A percentile compares a stretch with the other conserved stretches of the same genome.
These are phyloP conservation scores for Annona cherimola DNA, from an alignment of 164 flowering plant species.

Conservation along the genomic window DNA sequence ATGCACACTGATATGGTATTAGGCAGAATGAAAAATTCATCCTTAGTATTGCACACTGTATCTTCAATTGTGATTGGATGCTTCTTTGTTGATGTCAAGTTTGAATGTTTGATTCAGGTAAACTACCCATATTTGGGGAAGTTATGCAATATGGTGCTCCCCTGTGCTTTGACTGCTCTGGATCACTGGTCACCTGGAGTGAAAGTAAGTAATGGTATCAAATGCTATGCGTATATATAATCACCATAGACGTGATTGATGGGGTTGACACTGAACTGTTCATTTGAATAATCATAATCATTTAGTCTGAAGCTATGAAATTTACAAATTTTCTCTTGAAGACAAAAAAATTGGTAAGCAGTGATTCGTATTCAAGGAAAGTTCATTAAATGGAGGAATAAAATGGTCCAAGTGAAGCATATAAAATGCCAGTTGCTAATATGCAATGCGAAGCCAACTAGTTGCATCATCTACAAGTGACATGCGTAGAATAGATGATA, in stretches of 20 bases:
- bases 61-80: not conserved
- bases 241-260: no score
- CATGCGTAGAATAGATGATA: not conserved
- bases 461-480: not conserved
- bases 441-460: not conserved
- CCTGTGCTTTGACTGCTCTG: constrained; percentile 82
- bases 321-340: not conserved
- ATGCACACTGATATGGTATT: not conserved
- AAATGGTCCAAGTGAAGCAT: not conserved
- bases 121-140: constrained; percentile 60
- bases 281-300: not conserved
- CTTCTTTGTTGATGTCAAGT: constrained; percentile 1
- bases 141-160: constrained; percentile 64
- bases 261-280: not conserved
- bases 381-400: not conserved
- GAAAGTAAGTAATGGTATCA: constrained; percentile 40
- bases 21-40: not conserved
- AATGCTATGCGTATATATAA: not conserved
- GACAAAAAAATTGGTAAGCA: not conserved
- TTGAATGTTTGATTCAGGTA: constrained; percentile 36
- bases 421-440: not conserved
- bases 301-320: not conserved
- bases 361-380: not conserved
- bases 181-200: constrained; percentile 96
- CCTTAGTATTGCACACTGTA: not conserved